Evolutionary conservation across 2,329 filamentous ascomycete species (phyloP).

Genomic region (Lomentospora prolificans): DNA sequence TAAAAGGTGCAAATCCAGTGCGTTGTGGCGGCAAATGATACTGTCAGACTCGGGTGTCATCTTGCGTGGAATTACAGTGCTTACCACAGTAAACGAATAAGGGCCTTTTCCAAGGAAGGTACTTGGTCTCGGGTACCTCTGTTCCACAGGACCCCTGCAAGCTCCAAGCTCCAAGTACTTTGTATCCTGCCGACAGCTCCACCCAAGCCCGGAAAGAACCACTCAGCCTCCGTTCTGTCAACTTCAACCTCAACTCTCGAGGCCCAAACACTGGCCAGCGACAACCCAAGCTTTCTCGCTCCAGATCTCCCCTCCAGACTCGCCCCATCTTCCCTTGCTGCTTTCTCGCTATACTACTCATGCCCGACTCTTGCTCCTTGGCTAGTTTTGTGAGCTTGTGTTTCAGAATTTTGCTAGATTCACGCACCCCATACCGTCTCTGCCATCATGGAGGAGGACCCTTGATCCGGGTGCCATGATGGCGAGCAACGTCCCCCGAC

Average conservation of each 20-base stretch:
- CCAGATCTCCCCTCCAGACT: neutral
- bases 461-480: neutral
- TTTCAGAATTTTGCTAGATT: neutral
- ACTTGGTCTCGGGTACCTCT: neutral
- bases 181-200: neutral
- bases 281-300: neutral
- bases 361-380: neutral
- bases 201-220: neutral
- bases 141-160: neutral
- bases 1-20: neutral
- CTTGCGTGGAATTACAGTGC: neutral
- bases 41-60: neutral
- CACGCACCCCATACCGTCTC: neutral
- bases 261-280: slow-evolving; percentile 6
- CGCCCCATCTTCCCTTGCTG: neutral
- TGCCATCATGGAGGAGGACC: neutral
- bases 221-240: neutral
- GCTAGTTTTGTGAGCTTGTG: neutral
- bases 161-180: neutral
- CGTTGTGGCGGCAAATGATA: neutral
- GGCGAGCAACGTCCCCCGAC: too few species aligned
- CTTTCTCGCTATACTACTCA: neutral
- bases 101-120: neutral
- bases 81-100: neutral
- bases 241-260: slow-evolving; percentile 2